Conservation (phyloP, 108 stramenopile genomes). For the Nitzschia palea region DNA sequence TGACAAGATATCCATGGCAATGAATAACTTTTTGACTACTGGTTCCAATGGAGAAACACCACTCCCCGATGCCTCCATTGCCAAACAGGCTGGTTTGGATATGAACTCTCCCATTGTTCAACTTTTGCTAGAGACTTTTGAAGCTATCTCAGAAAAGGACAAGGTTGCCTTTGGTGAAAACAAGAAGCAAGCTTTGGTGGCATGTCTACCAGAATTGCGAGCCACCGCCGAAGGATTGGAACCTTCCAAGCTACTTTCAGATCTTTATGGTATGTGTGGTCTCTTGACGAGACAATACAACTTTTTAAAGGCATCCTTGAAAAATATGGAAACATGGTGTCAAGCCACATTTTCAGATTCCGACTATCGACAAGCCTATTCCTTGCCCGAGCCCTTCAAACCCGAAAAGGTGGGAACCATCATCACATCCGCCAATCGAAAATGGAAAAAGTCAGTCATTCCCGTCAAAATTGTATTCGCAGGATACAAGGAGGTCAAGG, state of each 20-base stretch:
- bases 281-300: conserved; percentile 47
- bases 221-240: conserved; percentile 25
- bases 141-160: conserved; percentile 25
- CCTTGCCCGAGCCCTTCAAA: conserved; percentile 5
- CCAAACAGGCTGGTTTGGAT: neutral
- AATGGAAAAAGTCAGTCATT: conserved; percentile 16
- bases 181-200: conserved; percentile 9
- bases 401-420: conserved; percentile 10
- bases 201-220: conserved; percentile 13
- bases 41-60: neutral
- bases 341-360: conserved; percentile 35
- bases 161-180: conserved; percentile 16
- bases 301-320: conserved; percentile 43
- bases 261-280: conserved; percentile 40
- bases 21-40: conserved; percentile 9
- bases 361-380: conserved; percentile 37
- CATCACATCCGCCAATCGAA: conserved; percentile 9
- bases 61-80: neutral
- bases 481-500: conserved; percentile 16
- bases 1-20: conserved; percentile 32
- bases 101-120: conserved; percentile 15
- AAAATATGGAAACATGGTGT: conserved; percentile 65
- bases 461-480: conserved; percentile 4
- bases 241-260: conserved; percentile 23
- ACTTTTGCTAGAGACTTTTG: conserved; percentile 23